Conservation (phyloP, 2,329 filamentous ascomycete species). For the Aspergillus glaucus region DNA sequence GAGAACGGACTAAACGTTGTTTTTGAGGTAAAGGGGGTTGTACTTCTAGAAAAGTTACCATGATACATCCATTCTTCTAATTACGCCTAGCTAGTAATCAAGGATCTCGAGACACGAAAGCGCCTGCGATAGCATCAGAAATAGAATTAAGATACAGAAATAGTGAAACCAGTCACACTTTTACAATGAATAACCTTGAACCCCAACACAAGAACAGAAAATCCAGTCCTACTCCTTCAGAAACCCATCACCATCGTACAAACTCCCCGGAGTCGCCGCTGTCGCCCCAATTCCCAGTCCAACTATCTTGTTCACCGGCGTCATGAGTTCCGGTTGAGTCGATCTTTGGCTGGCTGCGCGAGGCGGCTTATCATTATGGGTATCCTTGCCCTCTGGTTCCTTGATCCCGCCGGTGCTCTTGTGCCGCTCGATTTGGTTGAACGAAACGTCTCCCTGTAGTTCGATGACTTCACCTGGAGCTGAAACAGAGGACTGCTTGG, state of each 20-base stretch:
- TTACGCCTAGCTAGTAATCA: neutral
- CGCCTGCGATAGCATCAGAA: neutral
- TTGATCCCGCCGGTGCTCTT: conserved; percentile 10
- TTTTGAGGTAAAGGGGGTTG: neutral
- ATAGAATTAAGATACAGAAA: neutral
- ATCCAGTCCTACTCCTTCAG: conserved; percentile 25
- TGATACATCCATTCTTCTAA: neutral
- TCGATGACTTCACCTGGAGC: conserved; percentile 9
- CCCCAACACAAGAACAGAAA: neutral
- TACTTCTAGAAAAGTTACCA: neutral
- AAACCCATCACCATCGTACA: conserved; percentile 41
- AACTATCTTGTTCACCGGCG: conserved; percentile 21
- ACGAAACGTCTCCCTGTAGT: conserved; percentile 3
- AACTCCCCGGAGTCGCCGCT: conserved; percentile 36
- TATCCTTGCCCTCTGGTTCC: conserved; percentile 13
- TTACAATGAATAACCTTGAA: neutral
- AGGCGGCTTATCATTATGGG: neutral
- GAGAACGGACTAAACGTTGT: conserved; percentile 38
- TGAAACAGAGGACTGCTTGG: conserved; percentile 11
- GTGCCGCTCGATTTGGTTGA: neutral
- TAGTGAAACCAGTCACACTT: conserved; percentile 1
- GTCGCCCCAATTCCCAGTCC: conserved; percentile 22
- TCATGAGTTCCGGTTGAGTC: conserved; percentile 17
- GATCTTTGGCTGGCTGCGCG: conserved; percentile 9
- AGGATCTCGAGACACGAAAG: neutral